Conservation (phyloP, 345 rosid species). For the Citrus inodora region DNA sequence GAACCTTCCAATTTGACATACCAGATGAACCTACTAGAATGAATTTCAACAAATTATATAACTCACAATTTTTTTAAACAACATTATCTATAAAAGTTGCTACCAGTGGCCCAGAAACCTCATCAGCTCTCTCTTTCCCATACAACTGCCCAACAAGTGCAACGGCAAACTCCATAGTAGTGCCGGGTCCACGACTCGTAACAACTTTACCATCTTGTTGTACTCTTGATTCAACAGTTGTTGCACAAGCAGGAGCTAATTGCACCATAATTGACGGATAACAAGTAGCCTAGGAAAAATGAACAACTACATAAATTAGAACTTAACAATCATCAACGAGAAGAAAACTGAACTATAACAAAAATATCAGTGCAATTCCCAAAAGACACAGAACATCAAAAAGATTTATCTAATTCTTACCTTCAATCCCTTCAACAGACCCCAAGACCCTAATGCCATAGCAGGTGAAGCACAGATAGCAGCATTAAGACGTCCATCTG, state of each 20-base stretch:
- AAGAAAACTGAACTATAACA: not conserved
- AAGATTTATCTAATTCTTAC: conserved; percentile 28
- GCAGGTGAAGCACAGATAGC: conserved; percentile 95
- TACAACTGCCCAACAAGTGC: conserved; percentile 65
- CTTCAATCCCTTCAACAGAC: conserved; percentile 74
- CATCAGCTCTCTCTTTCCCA: conserved; percentile 70
- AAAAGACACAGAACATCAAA: not conserved
- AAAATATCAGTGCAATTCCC: too few species aligned
- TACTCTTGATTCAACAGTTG: conserved; percentile 78
- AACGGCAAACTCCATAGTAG: conserved; percentile 82
- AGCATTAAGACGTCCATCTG: conserved; percentile 68
- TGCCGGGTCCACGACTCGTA: conserved; percentile 93
- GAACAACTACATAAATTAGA: not conserved
- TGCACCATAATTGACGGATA: conserved; percentile 83
- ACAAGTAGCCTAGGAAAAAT: conserved; percentile 70
- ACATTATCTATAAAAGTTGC: not conserved
- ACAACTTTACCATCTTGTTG: conserved; percentile 69
- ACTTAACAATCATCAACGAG: conserved; percentile 2
- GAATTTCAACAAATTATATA: not conserved
- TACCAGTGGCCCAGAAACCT: conserved; percentile 77
- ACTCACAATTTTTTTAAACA: not conserved
- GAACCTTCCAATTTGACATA: too few species aligned
- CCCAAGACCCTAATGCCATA: conserved; percentile 80
- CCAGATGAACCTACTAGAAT: too few species aligned
- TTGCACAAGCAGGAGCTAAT: conserved; percentile 49